Evolutionary conservation across 805 yeast species (phyloP).

Genomic region (Metschnikowia borealis): DNA sequence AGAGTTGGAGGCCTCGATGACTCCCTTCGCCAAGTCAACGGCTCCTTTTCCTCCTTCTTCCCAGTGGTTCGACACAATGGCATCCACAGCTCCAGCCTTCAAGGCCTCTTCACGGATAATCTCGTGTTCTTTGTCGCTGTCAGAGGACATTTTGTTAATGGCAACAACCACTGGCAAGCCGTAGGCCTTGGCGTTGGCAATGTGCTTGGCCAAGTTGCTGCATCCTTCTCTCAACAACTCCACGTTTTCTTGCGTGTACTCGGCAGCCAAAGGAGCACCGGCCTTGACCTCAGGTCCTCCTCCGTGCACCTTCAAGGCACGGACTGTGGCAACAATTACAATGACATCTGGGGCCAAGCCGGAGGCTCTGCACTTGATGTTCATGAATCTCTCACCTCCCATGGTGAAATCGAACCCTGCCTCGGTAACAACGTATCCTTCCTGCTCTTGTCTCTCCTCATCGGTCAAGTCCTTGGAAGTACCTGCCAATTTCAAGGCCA

Average conservation of each 20-base stretch:
- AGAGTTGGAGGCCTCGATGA: conserved; percentile 56
- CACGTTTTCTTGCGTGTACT: conserved; percentile 66
- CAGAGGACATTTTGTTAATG: conserved; percentile 73
- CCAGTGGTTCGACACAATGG: conserved; percentile 82
- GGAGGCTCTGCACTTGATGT: conserved; percentile 79
- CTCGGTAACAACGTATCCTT: conserved; percentile 80
- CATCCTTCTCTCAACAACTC: conserved; percentile 68
- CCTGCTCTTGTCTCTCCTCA: conserved; percentile 44
- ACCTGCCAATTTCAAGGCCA: conserved; percentile 79
- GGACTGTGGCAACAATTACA: conserved; percentile 77
- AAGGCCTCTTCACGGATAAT: conserved; percentile 63
- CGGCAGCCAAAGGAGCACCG: conserved; percentile 73
- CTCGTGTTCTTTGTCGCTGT: conserved; percentile 63
- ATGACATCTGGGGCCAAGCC: conserved; percentile 75
- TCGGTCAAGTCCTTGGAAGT: conserved; percentile 44
- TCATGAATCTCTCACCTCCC: conserved; percentile 87
- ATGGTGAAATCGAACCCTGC: conserved; percentile 89
- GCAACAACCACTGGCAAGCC: conserved; percentile 82
- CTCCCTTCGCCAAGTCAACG: conserved; percentile 65
- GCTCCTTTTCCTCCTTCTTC: conserved; percentile 85
- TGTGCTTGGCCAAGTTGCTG: conserved; percentile 73
- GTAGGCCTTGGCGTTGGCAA: conserved; percentile 63
- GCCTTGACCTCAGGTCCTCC: conserved; percentile 89
- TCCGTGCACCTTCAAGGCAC: conserved; percentile 83
- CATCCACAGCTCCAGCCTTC: conserved; percentile 76